These are phyloP conservation scores for Carex littledalei DNA, from an alignment of 176 grass and related monocot species.

Conservation along the genomic window DNA sequence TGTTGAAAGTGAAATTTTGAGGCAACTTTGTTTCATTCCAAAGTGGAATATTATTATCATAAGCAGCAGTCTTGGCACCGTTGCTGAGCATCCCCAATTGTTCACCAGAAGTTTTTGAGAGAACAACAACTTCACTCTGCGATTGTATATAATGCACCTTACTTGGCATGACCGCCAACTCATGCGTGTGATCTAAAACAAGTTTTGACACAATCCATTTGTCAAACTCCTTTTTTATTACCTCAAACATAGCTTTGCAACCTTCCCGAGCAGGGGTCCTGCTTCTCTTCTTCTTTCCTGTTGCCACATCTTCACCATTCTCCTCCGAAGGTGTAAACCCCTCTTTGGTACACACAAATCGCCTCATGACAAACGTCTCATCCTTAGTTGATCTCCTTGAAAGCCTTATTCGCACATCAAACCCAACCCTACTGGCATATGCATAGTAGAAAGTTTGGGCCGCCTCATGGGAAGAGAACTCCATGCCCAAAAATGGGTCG, in stretches of 20 bases:
- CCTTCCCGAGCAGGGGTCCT: conserved; percentile 47
- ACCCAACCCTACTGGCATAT: conserved; percentile 53
- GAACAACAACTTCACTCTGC: conserved; percentile 58
- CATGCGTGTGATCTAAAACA: conserved; percentile 59
- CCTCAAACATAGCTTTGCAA: conserved; percentile 66
- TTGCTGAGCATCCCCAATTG: conserved; percentile 8
- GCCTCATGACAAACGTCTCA: conserved; percentile 50
- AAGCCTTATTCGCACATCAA: conserved; percentile 62
- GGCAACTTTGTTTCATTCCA: conserved; percentile 18
- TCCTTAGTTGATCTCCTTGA: conserved; percentile 52
- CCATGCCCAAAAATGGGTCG: conserved; percentile 49
- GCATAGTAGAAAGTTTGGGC: conserved; percentile 71
- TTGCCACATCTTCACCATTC: conserved; percentile 26
- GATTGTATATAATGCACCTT: conserved; percentile 74
- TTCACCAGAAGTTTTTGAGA: conserved; percentile 43
- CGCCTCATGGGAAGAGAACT: conserved; percentile 57
- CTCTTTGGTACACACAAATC: conserved; percentile 71
- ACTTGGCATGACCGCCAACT: conserved; percentile 41
- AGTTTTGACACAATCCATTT: conserved; percentile 69
- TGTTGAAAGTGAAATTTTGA: conserved; percentile 20
- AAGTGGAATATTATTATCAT: conserved; percentile 20
- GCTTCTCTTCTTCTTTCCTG: conserved; percentile 42
- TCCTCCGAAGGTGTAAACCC: conserved; percentile 46
- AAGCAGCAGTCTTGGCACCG: not conserved
- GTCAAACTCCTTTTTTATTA: conserved; percentile 54